Conservation (phyloP, 768 basidiomycete species). For the Sporobolomyces roseus region DNA sequence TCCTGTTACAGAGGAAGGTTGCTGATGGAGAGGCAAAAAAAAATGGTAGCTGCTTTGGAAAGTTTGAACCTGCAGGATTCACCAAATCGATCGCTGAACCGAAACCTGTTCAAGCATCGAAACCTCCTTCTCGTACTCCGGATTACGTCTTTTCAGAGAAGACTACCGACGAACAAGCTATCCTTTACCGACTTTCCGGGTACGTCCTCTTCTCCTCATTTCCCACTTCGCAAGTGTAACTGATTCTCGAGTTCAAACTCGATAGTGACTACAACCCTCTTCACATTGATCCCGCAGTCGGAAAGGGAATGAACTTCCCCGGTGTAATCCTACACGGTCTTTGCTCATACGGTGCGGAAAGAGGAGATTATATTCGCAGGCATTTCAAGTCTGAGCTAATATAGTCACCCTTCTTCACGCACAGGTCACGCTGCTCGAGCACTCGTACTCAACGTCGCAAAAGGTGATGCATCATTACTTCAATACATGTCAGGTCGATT, state of each 20-base stretch:
- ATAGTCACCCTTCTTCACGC: no score
- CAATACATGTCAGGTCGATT: constrained; percentile 70
- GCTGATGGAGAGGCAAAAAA: neutral
- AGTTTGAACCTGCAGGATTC: constrained; percentile 64
- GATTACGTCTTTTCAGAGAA: constrained; percentile 63
- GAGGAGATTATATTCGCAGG: no score
- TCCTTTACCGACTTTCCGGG: constrained; percentile 68
- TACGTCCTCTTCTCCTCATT: neutral
- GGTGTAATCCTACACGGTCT: constrained; percentile 82
- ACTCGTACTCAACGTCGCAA: constrained; percentile 62
- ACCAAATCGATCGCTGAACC: constrained; percentile 61
- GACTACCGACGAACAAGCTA: constrained; percentile 62
- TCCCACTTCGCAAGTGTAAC: no score
- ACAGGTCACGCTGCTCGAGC: constrained; percentile 66
- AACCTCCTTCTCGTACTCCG: constrained; percentile 57
- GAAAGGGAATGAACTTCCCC: constrained; percentile 70
- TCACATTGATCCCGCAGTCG: constrained; percentile 70
- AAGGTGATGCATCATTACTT: constrained; percentile 61
- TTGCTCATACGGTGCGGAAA: constrained; percentile 67
- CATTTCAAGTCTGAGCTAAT: no score
- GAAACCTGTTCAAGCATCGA: constrained; percentile 60
- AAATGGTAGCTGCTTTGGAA: constrained; percentile 50
- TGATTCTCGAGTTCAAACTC: no score
- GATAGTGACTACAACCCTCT: constrained; percentile 66
- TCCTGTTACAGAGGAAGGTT: neutral